Conservation (phyloP, 805 yeast species). For the Zygotorulaspora chibaensis region DNA sequence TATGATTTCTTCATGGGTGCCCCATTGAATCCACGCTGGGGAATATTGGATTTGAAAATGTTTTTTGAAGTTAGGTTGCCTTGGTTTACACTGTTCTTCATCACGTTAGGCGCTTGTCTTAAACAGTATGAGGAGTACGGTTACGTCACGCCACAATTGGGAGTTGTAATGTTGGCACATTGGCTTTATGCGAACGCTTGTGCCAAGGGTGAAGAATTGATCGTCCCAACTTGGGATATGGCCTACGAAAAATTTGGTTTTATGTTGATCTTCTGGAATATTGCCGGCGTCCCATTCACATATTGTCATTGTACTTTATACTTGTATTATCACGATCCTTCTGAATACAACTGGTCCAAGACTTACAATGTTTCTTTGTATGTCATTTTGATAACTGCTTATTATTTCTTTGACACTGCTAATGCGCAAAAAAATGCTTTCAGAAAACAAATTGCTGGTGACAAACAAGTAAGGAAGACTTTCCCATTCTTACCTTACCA, state of each 20-base stretch:
- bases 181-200: slow-evolving; percentile 96
- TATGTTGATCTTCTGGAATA: slow-evolving; percentile 97
- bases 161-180: slow-evolving; percentile 72
- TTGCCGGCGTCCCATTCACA: slow-evolving; percentile 98
- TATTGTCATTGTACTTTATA: slow-evolving; percentile 91
- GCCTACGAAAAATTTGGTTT: slow-evolving; percentile 99
- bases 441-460: slow-evolving; percentile 81
- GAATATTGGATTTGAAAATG: slow-evolving; percentile 90
- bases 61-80: slow-evolving; percentile 96
- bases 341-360: slow-evolving; percentile 71
- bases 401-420: slow-evolving; percentile 90
- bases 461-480: slow-evolving; percentile 67
- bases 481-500: slow-evolving; percentile 93
- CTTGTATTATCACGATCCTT: slow-evolving; percentile 77
- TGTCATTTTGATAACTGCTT: slow-evolving; percentile 57
- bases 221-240: slow-evolving; percentile 99
- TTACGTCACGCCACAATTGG: slow-evolving; percentile 68
- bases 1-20: slow-evolving; percentile 98
- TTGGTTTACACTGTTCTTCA: slow-evolving; percentile 85
- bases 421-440: slow-evolving; percentile 94
- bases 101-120: slow-evolving; percentile 67
- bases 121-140: slow-evolving; percentile 84
- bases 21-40: slow-evolving; percentile 92
- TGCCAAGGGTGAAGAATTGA: slow-evolving; percentile 94
- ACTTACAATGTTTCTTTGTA: slow-evolving; percentile 55